Base-by-base conservation (phyloP, 2,329 filamentous ascomycete species). In the Botrytis tulipae region DNA sequence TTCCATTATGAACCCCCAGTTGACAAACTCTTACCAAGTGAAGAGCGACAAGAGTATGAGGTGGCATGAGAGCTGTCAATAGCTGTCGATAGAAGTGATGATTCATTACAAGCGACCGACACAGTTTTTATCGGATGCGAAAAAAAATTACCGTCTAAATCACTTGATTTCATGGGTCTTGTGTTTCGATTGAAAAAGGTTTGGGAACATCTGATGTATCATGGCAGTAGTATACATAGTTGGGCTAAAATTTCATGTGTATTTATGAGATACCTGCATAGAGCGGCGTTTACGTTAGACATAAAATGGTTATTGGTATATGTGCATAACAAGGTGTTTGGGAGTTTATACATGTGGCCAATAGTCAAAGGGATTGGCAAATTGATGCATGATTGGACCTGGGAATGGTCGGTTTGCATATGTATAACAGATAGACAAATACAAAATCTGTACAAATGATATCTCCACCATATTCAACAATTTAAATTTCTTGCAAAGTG, bases 201-300 rank as follows among this genome's bases (percentile, higher is more conserved):
- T 57, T 20, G 32, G 18, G 14, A 3, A 9, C 10, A 57, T 32
- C 20, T 14, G 35, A 37, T 57, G n/a, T n/a, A 68, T 57, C n/a
- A 57, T 68, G 66, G 22, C 25, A n/a, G 35, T 22, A 54, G 46
- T 10, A 32, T 68, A 40, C 51, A 54, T 40, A 40, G 65, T 54
- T 68, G 35, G 16, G 46, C 16, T 29, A 10, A 9, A 29, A 35
- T 22, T 46, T 68, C 25, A 68, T 4, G 20, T 68, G 48, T 37
- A 67, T 57, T 57, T 68, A 44, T 66, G 60, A 71, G 46, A 65
- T 66, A 66, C 46, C 32, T 67, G 61, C 65, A 73, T 73, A 59
- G 29, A 48, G 32, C 20, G 73, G 73, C 70, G 73, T 61, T 68
- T 57, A 46, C 7, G 42, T 37, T 69, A 61, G 65, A 70, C 35